Base-by-base conservation (phyloP, 331 rosid genomes). In the Ulmus americana region DNA sequence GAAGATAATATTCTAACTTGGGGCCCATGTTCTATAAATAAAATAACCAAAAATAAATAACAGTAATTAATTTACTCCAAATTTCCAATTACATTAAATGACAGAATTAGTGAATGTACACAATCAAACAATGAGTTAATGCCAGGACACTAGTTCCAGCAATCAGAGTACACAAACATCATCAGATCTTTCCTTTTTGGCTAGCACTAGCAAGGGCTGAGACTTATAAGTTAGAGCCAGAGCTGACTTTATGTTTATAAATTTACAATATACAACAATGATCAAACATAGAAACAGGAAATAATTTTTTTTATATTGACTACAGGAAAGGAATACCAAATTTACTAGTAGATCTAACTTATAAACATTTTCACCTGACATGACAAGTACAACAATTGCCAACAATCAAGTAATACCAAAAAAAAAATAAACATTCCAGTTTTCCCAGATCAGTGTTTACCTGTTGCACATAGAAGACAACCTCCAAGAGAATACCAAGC, bases 401-500 rank as follows among this genome's bases (percentile, higher is more conserved):
- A 28, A 28, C 35, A 28, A 28, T 1, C 4, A 42, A 43, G 53
- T 64, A 64, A 8, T 43, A 39, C 47, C 50, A 61, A 49, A 5
- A 14, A 5, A 14, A 44, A 5, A 14, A 5, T 8, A 44, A 0
- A n/a, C 0, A 10, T 66, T 45, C 59, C 56, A 76, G 48, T 42
- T 45, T 55, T 72, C 58, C 72, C 48, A 71, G 40, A 47, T n/a
- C 60, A 72, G 67, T 42, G 64, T 62, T 82, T 87, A 90, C 97
- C 97, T 68, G 97, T 91, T 66, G 96, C 97, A 76, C 95, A 88
- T 55, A 88, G 85, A 72, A 91, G 83, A 80, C 97, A 91, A 52
- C 97, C 97, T 73, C 96, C 97, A 54, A 91, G 96, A 80, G 92
- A 58, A 77, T 84, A 91, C 95, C 96, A 91, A 11, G 96, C 96